phyloP scores from a whole-genome alignment of 371 early-diverging fungal species.

The Capillidium heterosporum region DNA sequence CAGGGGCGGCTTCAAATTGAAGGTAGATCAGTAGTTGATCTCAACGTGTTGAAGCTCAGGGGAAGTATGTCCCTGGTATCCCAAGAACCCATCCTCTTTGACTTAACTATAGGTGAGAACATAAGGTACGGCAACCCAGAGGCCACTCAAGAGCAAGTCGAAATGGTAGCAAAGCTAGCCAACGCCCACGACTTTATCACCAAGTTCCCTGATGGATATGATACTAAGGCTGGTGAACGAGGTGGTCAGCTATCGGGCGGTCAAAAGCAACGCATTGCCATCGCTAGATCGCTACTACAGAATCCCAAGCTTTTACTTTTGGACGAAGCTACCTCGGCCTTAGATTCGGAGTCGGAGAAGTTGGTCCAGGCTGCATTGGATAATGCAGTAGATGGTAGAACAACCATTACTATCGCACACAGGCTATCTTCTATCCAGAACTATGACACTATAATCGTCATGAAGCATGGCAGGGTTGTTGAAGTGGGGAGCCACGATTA shows the following conservation, averaged over 20 bases:
- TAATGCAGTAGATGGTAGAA: conserved; percentile 30
- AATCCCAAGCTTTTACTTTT: conserved; percentile 52
- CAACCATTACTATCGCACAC: conserved; percentile 47
- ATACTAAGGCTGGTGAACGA: conserved; percentile 62
- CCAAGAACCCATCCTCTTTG: conserved; percentile 78
- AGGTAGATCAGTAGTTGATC: not conserved
- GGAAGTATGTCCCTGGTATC: conserved; percentile 58
- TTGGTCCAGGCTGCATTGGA: conserved; percentile 42
- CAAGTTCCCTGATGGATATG: conserved; percentile 43
- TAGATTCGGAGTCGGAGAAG: conserved; percentile 50
- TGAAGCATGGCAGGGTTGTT: conserved; percentile 30
- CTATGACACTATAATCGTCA: conserved; percentile 37
- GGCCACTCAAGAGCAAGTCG: conserved; percentile 33
- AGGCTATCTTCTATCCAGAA: conserved; percentile 40
- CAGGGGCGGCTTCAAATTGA: conserved; percentile 6
- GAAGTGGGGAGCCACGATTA: conserved; percentile 36
- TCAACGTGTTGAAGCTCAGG: conserved; percentile 32
- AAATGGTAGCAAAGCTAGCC: conserved; percentile 33
- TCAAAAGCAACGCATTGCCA: conserved; percentile 32
- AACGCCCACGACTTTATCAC: conserved; percentile 62
- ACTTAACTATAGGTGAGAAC: conserved; percentile 70
- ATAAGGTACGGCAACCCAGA: conserved; percentile 35
- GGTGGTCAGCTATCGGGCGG: conserved; percentile 49
- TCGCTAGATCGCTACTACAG: conserved; percentile 56
- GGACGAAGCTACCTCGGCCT: conserved; percentile 75